Percentiles rank a stretch among this genome's conserved stretches.
Conservation (phyloP, 495 filamentous ascomycete genomes). For the Penicillium pulvis region DNA sequence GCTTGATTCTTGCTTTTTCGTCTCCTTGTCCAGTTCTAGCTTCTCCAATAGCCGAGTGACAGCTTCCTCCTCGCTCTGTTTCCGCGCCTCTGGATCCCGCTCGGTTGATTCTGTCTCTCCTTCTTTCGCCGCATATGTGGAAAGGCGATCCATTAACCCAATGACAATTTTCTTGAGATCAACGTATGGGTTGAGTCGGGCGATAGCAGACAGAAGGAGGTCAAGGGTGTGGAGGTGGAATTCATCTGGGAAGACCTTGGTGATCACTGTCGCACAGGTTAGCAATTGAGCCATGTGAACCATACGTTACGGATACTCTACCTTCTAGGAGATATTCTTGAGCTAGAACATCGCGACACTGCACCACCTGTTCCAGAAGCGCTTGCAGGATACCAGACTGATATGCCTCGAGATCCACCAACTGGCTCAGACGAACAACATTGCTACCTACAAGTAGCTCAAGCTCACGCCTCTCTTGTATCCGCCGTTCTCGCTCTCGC, state of each 20-base stretch:
- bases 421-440: constrained; percentile 88
- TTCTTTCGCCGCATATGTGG: constrained; percentile 87
- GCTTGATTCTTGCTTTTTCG: constrained; percentile 40
- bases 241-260: constrained; percentile 98
- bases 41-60: constrained; percentile 73
- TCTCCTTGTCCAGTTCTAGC: constrained; percentile 68
- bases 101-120: constrained; percentile 61
- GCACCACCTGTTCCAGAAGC: constrained; percentile 92
- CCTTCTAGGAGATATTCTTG: constrained; percentile 96
- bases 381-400: constrained; percentile 88
- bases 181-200: constrained; percentile 89
- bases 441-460: constrained; percentile 96
- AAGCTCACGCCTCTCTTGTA: constrained; percentile 91
- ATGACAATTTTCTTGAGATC: constrained; percentile 98
- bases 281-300: constrained; percentile 18
- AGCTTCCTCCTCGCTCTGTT: constrained; percentile 82
- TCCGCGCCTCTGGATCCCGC: constrained; percentile 68
- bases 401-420: constrained; percentile 93
- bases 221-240: constrained; percentile 96
- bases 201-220: constrained; percentile 87
- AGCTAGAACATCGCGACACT: constrained; percentile 93
- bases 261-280: constrained; percentile 67
- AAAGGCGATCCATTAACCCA: constrained; percentile 94
- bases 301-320: constrained; percentile 26
- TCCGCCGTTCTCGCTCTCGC: constrained; percentile 86